Evolutionary conservation across 106 monocot species (phyloP).

Genomic region (Hemerocallis citrina): DNA sequence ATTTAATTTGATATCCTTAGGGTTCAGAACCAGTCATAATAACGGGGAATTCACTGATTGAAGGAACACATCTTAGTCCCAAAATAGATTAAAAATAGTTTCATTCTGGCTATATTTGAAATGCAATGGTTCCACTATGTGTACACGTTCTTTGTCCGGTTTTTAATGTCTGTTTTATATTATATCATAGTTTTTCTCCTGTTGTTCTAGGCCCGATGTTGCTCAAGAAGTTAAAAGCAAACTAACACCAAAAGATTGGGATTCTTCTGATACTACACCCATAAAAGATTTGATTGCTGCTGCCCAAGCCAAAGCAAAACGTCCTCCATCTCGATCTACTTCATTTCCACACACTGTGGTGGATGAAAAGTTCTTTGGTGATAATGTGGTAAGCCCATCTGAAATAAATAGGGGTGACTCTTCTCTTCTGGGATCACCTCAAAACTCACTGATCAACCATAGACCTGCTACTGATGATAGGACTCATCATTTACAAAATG

Average conservation of each 20-base stretch:
- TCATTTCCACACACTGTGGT: constrained; percentile 31
- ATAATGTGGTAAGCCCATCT: constrained; percentile 28
- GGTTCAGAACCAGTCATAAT: too few relatives aligned
- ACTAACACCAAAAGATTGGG: constrained; percentile 21
- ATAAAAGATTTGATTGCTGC: constrained; percentile 79
- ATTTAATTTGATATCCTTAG: too few relatives aligned
- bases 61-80: too few relatives aligned
- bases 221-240: constrained; percentile 18
- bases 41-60: too few relatives aligned
- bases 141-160: too few relatives aligned
- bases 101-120: too few relatives aligned
- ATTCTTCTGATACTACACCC: constrained; percentile 39
- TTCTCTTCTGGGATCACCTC: constrained; percentile 36
- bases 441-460: constrained; percentile 10
- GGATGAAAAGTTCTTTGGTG: constrained; percentile 26
- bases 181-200: constrained; percentile 7
- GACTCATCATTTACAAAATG: constrained; percentile 17
- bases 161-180: too few relatives aligned
- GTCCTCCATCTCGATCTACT: constrained; percentile 40
- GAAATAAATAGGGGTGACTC: constrained; percentile 24
- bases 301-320: constrained; percentile 60
- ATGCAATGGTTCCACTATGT: too few relatives aligned
- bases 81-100: too few relatives aligned
- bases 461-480: constrained; percentile 34
- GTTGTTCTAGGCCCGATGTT: constrained; percentile 32